Conservation (phyloP, 495 filamentous ascomycete genomes). For the Aspergillus nidulans region DNA sequence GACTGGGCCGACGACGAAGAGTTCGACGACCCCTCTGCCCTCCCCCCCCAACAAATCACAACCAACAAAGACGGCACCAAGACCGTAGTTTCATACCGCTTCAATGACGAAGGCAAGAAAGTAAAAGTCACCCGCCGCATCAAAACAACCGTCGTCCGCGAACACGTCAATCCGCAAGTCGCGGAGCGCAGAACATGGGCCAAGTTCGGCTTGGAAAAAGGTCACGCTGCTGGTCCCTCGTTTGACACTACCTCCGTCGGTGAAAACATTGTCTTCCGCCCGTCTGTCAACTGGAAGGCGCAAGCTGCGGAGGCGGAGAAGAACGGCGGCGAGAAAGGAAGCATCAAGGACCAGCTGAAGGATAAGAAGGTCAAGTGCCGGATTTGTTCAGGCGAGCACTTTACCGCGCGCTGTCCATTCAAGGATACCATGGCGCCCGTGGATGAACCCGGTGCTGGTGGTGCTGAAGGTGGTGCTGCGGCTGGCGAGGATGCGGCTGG, state of each 20-base stretch:
- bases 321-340: conserved; percentile 62
- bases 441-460: conserved; percentile 59
- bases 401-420: conserved; percentile 90
- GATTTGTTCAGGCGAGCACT: conserved; percentile 98
- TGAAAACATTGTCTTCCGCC: conserved; percentile 96
- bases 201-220: conserved; percentile 88
- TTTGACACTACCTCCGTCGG: conserved; percentile 88
- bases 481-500: conserved; percentile 49
- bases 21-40: conserved; percentile 74
- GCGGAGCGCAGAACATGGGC: conserved; percentile 86
- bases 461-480: conserved; percentile 36
- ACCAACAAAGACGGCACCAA: conserved; percentile 97
- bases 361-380: conserved; percentile 99
- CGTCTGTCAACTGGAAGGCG: conserved; percentile 83
- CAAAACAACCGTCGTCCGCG: conserved; percentile 79
- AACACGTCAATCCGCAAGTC: conserved; percentile 93
- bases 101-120: conserved; percentile 91
- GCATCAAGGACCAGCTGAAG: conserved; percentile 88
- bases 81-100: conserved; percentile 83
- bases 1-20: conserved; percentile 98
- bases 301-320: conserved; percentile 80
- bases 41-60: conserved; percentile 80
- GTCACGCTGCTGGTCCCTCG: conserved; percentile 60
- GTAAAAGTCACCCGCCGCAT: conserved; percentile 94
- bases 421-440: conserved; percentile 78